Conservation (phyloP, 345 rosid genomes). For the Populus pruinosa region DNA sequence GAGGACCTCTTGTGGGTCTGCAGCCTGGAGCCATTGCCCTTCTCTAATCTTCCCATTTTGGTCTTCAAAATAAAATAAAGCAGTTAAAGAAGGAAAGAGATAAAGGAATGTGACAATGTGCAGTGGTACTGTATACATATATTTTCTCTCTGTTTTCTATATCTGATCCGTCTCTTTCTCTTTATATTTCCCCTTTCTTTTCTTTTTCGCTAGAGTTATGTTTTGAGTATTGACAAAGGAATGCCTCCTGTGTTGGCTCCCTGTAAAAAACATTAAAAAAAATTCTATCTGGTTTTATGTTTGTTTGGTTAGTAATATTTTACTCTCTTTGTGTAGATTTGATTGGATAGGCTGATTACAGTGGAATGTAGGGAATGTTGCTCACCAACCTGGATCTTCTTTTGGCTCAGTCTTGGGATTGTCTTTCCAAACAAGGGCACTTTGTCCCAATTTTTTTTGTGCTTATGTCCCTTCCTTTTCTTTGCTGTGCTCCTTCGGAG, state of each 20-base stretch:
- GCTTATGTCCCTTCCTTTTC: background rate
- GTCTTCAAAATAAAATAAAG: slow-evolving; percentile 30
- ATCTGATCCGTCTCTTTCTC: background rate
- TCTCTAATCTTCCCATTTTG: slow-evolving; percentile 2
- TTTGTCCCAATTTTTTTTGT: slow-evolving; percentile 24
- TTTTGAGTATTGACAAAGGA: slow-evolving; percentile 7
- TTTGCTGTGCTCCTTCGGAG: slow-evolving; percentile 2
- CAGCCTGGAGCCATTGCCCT: background rate
- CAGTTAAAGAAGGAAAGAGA: slow-evolving; percentile 34
- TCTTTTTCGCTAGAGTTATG: slow-evolving; percentile 11
- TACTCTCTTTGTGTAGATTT: background rate
- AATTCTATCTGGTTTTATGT: background rate
- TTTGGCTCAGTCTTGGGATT: slow-evolving; percentile 9
- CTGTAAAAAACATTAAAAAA: too few species aligned
- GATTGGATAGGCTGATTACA: background rate
- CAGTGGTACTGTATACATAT: slow-evolving; percentile 4
- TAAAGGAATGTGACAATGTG: slow-evolving; percentile 23
- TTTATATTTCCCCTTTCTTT: slow-evolving; percentile 10
- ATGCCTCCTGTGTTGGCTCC: background rate
- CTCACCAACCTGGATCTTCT: slow-evolving; percentile 10
- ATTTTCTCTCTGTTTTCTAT: slow-evolving; percentile 9
- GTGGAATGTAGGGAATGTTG: slow-evolving; percentile 17
- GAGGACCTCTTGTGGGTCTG: background rate
- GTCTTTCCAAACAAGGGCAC: slow-evolving; percentile 38
- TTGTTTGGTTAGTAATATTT: slow-evolving; percentile 10